Evolutionary conservation across 805 yeast genomes (phyloP).

Genomic region (Monosporozyma unispora): DNA sequence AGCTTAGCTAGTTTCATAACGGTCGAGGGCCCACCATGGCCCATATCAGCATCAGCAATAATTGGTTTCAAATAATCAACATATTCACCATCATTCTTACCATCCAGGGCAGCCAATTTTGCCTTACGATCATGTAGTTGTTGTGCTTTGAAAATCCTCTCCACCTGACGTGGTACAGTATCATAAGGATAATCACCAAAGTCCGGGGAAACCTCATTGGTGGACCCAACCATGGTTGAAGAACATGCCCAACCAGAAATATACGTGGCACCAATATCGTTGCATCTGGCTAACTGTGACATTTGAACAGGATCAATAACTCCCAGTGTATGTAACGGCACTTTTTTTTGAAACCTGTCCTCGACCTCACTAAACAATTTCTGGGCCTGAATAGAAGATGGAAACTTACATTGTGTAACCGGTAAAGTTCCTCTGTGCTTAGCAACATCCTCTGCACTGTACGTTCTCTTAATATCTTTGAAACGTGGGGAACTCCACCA

Average conservation of each 20-base stretch:
- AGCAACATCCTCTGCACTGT: slow-evolving; percentile 44
- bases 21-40: slow-evolving; percentile 54
- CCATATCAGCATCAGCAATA: slow-evolving; percentile 60
- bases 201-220: slow-evolving; percentile 57
- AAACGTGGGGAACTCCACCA: slow-evolving; percentile 47
- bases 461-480: slow-evolving; percentile 41
- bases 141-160: slow-evolving; percentile 50
- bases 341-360: slow-evolving; percentile 32
- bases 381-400: slow-evolving; percentile 46
- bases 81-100: slow-evolving; percentile 14
- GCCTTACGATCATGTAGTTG: slow-evolving; percentile 46
- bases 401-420: slow-evolving; percentile 25
- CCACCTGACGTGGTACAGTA: slow-evolving; percentile 61
- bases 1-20: slow-evolving; percentile 58
- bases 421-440: slow-evolving; percentile 43
- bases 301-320: slow-evolving; percentile 56
- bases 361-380: slow-evolving; percentile 40
- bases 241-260: slow-evolving; percentile 59
- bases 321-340: slow-evolving; percentile 51
- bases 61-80: slow-evolving; percentile 52
- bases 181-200: slow-evolving; percentile 64
- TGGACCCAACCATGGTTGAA: slow-evolving; percentile 42
- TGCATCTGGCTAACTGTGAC: slow-evolving; percentile 41
- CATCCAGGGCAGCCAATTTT: slow-evolving; percentile 29
- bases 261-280: slow-evolving; percentile 44